Conservation (phyloP, 805 yeast species). For the Metschnikowia similis region DNA sequence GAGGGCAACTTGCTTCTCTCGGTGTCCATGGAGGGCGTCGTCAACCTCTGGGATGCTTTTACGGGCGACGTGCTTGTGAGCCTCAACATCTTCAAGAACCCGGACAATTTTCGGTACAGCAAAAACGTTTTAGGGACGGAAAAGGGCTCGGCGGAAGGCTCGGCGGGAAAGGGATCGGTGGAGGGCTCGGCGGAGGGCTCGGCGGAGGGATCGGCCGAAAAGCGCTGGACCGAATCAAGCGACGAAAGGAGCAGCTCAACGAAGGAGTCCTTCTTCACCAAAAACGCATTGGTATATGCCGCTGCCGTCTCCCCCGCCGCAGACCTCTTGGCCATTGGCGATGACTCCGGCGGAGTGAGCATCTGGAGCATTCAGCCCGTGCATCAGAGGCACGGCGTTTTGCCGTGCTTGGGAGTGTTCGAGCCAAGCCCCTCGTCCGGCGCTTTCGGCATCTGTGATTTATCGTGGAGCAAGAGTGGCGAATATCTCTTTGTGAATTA, state of each 20-base stretch:
- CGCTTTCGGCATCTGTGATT: constrained; percentile 32
- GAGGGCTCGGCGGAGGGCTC: too few relatives aligned
- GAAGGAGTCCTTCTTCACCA: constrained; percentile 11
- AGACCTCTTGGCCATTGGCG: constrained; percentile 56
- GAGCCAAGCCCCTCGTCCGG: constrained; percentile 5
- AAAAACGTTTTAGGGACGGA: too few relatives aligned
- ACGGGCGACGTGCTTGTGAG: constrained; percentile 37
- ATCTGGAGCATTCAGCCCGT: constrained; percentile 43
- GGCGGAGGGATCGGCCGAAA: too few relatives aligned
- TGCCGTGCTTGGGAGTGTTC: constrained; percentile 26
- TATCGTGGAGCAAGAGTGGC: constrained; percentile 28
- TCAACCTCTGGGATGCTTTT: constrained; percentile 62
- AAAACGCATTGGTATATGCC: constrained; percentile 53
- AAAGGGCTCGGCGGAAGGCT: too few relatives aligned
- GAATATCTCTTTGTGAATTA: constrained; percentile 23
- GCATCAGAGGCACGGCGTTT: constrained; percentile 9
- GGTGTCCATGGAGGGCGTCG: constrained; percentile 66
- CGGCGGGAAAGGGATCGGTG: too few relatives aligned
- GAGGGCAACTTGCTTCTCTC: constrained; percentile 18
- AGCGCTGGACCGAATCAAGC: too few relatives aligned
- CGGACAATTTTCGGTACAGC: constrained; percentile 19
- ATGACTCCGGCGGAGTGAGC: constrained; percentile 55
- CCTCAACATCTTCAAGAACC: constrained; percentile 26
- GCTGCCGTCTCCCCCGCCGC: constrained; percentile 50
- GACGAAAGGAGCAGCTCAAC: too few relatives aligned